These are phyloP conservation scores for Venturia pyrina DNA, from an alignment of 2,329 filamentous ascomycete genomes.

Conservation along the genomic window DNA sequence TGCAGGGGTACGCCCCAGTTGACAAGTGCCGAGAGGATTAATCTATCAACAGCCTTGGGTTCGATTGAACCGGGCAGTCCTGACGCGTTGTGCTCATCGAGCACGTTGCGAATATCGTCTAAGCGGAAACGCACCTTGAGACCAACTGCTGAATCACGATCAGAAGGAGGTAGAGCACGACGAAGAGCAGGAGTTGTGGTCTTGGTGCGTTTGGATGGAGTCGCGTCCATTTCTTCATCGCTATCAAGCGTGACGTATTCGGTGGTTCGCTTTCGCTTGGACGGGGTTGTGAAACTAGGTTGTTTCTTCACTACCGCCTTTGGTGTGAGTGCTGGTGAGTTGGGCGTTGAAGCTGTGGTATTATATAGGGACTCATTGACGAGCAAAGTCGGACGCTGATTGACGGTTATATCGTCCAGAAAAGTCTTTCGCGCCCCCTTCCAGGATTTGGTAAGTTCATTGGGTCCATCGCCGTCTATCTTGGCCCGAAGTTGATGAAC, in stretches of 20 bases:
- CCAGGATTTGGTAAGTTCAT: slow-evolving; percentile 15
- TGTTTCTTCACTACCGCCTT: neutral
- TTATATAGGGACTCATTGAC: neutral
- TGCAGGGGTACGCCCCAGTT: slow-evolving; percentile 23
- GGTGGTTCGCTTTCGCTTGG: neutral
- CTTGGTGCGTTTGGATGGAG: slow-evolving; percentile 1
- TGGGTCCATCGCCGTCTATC: slow-evolving; percentile 39
- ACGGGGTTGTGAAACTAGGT: neutral
- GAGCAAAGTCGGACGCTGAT: slow-evolving; percentile 4
- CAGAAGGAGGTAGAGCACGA: neutral
- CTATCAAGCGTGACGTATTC: neutral
- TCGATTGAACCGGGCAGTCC: slow-evolving; percentile 26
- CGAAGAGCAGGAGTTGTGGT: too few relatives aligned
- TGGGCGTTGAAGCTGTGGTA: neutral
- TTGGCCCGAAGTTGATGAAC: slow-evolving; percentile 47
- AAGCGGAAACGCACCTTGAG: neutral
- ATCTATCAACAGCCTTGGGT: slow-evolving; percentile 22
- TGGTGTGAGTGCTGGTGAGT: neutral
- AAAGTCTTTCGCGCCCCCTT: slow-evolving; percentile 5
- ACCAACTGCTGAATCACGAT: neutral
- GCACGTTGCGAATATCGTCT: neutral
- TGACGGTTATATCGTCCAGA: neutral
- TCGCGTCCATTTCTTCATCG: slow-evolving; percentile 1
- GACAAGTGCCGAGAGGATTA: slow-evolving; percentile 22
- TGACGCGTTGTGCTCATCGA: slow-evolving; percentile 18